A percentile compares a stretch with the other conserved stretches of the same genome.
phyloP scores from a whole-genome alignment of 1,284 basidiomycete species.

The Crocinoboletus sp. region DNA sequence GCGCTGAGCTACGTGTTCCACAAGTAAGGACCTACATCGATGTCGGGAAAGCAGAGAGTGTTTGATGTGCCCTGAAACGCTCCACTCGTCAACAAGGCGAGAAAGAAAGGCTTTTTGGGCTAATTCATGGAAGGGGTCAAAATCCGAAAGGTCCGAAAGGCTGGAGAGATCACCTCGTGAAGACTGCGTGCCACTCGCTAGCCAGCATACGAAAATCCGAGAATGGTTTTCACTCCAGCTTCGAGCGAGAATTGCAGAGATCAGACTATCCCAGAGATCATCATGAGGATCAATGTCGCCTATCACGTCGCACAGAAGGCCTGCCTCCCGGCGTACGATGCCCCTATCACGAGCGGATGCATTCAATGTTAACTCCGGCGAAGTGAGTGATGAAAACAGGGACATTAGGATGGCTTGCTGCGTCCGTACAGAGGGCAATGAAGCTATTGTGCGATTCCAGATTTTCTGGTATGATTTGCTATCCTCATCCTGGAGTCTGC shows the following conservation, averaged over 20 bases:
- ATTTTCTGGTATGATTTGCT: slow-evolving; percentile 38
- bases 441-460: slow-evolving; percentile 48
- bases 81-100: slow-evolving; percentile 56
- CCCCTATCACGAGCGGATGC: slow-evolving; percentile 34
- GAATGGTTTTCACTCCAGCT: slow-evolving; percentile 57
- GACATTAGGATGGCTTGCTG: slow-evolving; percentile 57
- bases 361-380: slow-evolving; percentile 25
- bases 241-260: slow-evolving; percentile 47
- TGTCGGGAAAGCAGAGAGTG: slow-evolving; percentile 69
- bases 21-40: slow-evolving; percentile 46
- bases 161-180: slow-evolving; percentile 36
- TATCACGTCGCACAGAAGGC: slow-evolving; percentile 44
- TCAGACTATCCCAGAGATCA: slow-evolving; percentile 50
- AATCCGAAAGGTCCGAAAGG: neutral
- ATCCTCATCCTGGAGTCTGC: slow-evolving; percentile 33
- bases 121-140: slow-evolving; percentile 25
- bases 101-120: slow-evolving; percentile 47
- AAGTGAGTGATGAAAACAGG: slow-evolving; percentile 45
- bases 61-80: slow-evolving; percentile 61
- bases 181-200: slow-evolving; percentile 35
- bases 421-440: slow-evolving; percentile 47
- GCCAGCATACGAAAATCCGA: slow-evolving; percentile 64
- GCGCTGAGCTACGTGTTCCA: neutral
- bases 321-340: slow-evolving; percentile 48
- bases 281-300: slow-evolving; percentile 42